Percentiles rank a stretch among this genome's conserved stretches.
Conservation (phyloP, 2,329 filamentous ascomycete genomes). For the Pseudocercospora fijiensis region DNA sequence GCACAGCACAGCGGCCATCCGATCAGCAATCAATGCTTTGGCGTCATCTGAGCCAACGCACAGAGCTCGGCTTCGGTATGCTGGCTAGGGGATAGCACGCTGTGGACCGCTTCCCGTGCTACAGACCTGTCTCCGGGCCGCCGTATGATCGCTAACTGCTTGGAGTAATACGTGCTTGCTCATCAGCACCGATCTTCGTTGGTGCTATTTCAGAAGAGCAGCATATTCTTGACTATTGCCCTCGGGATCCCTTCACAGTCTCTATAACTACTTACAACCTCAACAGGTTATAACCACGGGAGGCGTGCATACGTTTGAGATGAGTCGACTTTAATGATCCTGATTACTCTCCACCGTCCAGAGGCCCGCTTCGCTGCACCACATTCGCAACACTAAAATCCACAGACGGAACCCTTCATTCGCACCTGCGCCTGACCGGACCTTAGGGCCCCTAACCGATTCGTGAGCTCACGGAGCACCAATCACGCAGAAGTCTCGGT, state of each 20-base stretch:
- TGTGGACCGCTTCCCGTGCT: slow-evolving; percentile 1
- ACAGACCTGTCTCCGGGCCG: slow-evolving; percentile 8
- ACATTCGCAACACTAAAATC: background rate
- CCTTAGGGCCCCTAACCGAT: background rate
- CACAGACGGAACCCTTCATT: slow-evolving; percentile 1
- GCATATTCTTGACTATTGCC: slow-evolving; percentile 5
- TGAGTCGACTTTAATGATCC: slow-evolving; percentile 14
- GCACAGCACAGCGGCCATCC: background rate
- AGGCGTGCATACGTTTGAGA: slow-evolving; percentile 10
- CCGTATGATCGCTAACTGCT: slow-evolving; percentile 1
- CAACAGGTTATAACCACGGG: background rate
- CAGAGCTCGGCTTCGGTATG: slow-evolving; percentile 8
- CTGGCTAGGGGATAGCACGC: background rate
- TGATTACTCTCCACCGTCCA: slow-evolving; percentile 10
- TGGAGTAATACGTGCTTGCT: slow-evolving; percentile 13
- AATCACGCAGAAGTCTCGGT: slow-evolving; percentile 1
- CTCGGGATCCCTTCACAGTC: background rate
- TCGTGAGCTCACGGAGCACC: background rate
- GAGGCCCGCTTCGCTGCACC: slow-evolving; percentile 4
- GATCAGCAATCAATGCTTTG: background rate
- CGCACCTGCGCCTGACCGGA: background rate
- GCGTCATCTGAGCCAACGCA: slow-evolving; percentile 4
- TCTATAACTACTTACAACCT: background rate
- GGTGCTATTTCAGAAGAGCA: slow-evolving; percentile 7
- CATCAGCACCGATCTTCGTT: slow-evolving; percentile 8